A percentile compares a stretch with the other conserved stretches of the same genome.
Conservation (phyloP, 2,329 filamentous ascomycete genomes). For the Botryosphaeria dothidea region DNA sequence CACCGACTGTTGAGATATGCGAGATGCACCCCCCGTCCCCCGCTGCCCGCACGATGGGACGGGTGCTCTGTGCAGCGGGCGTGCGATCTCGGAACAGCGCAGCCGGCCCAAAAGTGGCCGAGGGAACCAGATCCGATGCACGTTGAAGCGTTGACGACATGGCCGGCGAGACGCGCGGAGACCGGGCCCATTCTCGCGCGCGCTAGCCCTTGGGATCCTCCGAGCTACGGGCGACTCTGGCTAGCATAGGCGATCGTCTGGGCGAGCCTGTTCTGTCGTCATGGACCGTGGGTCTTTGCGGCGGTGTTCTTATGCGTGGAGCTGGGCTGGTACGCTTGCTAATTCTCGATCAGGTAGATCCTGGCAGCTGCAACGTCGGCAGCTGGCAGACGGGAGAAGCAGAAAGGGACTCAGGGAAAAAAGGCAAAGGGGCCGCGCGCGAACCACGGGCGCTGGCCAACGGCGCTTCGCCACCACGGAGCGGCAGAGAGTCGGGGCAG, state of each 20-base stretch:
- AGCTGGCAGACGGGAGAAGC: background rate
- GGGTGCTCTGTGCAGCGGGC: background rate
- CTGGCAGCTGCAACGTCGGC: background rate
- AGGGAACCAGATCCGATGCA: background rate
- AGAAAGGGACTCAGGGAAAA: background rate
- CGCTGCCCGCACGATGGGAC: conserved; percentile 1
- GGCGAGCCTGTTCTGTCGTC: conserved; percentile 1
- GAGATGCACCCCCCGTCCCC: conserved; percentile 7
- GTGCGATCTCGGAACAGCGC: background rate
- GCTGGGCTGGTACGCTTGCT: background rate
- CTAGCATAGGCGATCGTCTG: background rate
- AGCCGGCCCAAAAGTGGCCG: conserved; percentile 9
- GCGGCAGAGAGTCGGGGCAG: background rate
- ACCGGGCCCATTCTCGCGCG: background rate
- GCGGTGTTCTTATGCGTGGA: background rate
- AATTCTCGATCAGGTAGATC: background rate
- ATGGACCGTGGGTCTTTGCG: background rate
- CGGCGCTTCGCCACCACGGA: conserved; percentile 4
- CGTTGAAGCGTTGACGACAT: background rate
- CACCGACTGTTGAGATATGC: conserved; percentile 17
- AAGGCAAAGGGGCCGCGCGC: background rate
- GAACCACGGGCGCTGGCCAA: no score
- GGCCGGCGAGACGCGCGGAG: background rate
- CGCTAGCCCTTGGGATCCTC: background rate
- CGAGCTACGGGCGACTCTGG: conserved; percentile 8